These are phyloP conservation scores for Poa pratensis DNA, from an alignment of 176 grass and related monocot species.

Conservation along the genomic window DNA sequence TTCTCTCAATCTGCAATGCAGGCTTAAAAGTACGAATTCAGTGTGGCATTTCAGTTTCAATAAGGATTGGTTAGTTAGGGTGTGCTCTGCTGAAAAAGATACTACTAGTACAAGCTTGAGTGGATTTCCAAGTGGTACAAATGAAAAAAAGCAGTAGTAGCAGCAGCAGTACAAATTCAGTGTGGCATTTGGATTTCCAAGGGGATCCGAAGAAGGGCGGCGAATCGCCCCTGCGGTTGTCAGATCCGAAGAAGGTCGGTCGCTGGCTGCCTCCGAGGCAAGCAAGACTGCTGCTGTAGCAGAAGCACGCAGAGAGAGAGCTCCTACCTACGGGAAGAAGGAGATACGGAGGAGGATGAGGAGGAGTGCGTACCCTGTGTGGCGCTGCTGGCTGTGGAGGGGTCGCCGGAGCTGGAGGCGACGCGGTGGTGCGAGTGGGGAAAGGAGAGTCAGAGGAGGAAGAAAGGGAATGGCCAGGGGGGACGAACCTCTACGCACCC, in stretches of 20 bases:
- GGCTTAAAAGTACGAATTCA: not conserved
- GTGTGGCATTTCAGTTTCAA: not conserved
- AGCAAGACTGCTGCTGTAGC: not conserved
- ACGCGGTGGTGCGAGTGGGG: not conserved
- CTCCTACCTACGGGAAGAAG: not conserved
- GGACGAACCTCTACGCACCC: not conserved
- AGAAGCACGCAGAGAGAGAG: not conserved
- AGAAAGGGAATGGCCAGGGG: not conserved
- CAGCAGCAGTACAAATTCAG: not conserved
- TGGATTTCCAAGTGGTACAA: too few species aligned
- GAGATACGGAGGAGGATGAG: not conserved
- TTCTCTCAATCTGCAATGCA: not conserved
- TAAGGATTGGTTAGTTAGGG: too few species aligned
- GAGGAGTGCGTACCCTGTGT: not conserved
- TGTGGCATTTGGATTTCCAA: not conserved
- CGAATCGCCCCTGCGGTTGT: not conserved
- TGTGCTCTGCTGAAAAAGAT: too few species aligned
- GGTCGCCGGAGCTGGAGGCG: not conserved
- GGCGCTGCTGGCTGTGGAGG: not conserved
- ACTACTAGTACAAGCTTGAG: too few species aligned
- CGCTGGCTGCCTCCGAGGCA: not conserved
- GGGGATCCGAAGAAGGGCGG: not conserved
- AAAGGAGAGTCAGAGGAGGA: not conserved
- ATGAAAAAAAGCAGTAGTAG: too few species aligned
- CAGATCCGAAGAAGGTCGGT: not conserved